phyloP scores from a whole-genome alignment of 1,284 basidiomycete genomes.

The Chondrostereum purpureum region DNA sequence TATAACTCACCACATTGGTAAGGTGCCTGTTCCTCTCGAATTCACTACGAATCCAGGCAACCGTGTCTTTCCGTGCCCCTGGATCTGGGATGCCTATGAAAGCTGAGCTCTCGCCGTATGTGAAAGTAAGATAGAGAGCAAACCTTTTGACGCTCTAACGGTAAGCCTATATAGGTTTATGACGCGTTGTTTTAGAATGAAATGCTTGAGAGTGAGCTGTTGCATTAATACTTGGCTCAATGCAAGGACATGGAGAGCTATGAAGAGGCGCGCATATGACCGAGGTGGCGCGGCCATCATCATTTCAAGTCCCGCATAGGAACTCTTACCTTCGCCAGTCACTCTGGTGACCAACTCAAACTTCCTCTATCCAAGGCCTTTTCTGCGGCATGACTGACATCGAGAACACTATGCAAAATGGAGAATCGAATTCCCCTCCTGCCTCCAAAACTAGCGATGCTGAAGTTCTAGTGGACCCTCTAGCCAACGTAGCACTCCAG shows the following conservation, averaged over 20 bases:
- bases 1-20: conserved; percentile 43
- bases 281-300: conserved; percentile 7
- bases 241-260: too few species aligned
- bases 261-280: too few species aligned
- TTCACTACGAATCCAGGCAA: conserved; percentile 66
- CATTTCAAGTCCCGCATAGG: conserved; percentile 20
- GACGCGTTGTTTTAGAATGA: conserved; percentile 58
- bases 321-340: too few species aligned
- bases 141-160: conserved; percentile 64
- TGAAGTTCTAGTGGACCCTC: conserved; percentile 23
- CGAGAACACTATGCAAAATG: too few species aligned
- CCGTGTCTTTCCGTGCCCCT: conserved; percentile 53
- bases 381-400: too few species aligned
- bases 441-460: background rate
- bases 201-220: conserved; percentile 60
- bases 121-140: conserved; percentile 9
- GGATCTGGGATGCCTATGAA: conserved; percentile 61
- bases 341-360: too few species aligned
- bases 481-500: conserved; percentile 31
- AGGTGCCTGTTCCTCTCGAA: conserved; percentile 58
- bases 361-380: too few species aligned
- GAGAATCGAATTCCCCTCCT: too few species aligned
- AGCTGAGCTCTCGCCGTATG: too few species aligned
- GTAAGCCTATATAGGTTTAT: conserved; percentile 58
- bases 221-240: conserved; percentile 17